Percentiles rank a stretch among this genome's conserved stretches.
Conservation (phyloP, 371 early-diverging fungal species). For the Apophysomyces trapeziformis region DNA sequence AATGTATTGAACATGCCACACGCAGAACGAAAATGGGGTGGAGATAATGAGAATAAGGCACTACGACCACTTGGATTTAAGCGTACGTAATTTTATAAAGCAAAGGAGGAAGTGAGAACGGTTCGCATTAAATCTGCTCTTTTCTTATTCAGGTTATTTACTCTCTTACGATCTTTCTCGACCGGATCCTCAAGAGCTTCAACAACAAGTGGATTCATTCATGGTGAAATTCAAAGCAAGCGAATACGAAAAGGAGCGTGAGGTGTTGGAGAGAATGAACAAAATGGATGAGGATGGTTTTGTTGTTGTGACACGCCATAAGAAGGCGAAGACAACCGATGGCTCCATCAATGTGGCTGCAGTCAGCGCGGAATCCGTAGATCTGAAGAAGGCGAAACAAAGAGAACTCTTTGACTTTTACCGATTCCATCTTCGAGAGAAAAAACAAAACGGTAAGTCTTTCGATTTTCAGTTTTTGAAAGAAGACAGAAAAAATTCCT, state of each 20-base stretch:
- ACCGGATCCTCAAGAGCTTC: slow-evolving; percentile 61
- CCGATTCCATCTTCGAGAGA: slow-evolving; percentile 92
- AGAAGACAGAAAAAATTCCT: too few relatives aligned
- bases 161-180: slow-evolving; percentile 55
- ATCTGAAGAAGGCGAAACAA: slow-evolving; percentile 59
- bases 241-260: slow-evolving; percentile 74
- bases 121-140: too few relatives aligned
- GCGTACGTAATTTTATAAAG: slow-evolving; percentile 36
- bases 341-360: slow-evolving; percentile 59
- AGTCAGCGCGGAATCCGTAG: slow-evolving; percentile 45
- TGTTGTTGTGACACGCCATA: slow-evolving; percentile 77
- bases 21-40: slow-evolving; percentile 66
- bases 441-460: slow-evolving; percentile 79
- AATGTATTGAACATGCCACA: slow-evolving; percentile 66
- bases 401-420: slow-evolving; percentile 87
- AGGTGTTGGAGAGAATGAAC: slow-evolving; percentile 65
- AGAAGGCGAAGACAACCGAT: slow-evolving; percentile 60
- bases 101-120: too few relatives aligned
- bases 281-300: slow-evolving; percentile 96
- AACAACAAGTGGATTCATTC: slow-evolving; percentile 69
- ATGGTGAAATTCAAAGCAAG: slow-evolving; percentile 84
- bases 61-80: slow-evolving; percentile 56
- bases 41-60: slow-evolving; percentile 43
- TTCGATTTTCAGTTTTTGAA: neutral
- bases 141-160: slow-evolving; percentile 32